These are phyloP conservation scores for Candida adriatica DNA, from an alignment of 805 yeast species.

Conservation along the genomic window DNA sequence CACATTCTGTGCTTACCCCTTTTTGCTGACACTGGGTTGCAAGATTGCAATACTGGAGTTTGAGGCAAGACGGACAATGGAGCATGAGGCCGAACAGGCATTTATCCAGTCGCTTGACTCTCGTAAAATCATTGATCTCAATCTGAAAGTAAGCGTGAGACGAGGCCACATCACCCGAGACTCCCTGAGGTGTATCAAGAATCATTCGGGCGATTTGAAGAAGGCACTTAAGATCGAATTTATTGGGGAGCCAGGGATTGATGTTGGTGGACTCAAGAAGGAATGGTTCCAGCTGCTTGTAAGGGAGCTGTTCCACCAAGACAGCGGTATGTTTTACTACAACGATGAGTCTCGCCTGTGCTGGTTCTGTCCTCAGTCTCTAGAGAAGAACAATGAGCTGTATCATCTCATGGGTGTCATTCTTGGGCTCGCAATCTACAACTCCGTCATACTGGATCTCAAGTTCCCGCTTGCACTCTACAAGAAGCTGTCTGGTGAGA, in stretches of 20 bases:
- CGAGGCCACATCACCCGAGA: conserved; percentile 65
- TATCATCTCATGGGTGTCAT: conserved; percentile 80
- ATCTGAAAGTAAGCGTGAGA: conserved; percentile 62
- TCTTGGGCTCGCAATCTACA: conserved; percentile 84
- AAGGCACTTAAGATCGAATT: conserved; percentile 77
- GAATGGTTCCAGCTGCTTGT: conserved; percentile 87
- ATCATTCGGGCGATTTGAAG: conserved; percentile 52
- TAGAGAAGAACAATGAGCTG: conserved; percentile 39
- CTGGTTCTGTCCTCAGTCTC: conserved; percentile 63
- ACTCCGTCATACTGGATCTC: conserved; percentile 79
- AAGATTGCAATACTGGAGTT: conserved; percentile 76
- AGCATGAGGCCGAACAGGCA: conserved; percentile 82
- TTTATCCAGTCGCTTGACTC: conserved; percentile 68
- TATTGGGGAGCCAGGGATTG: conserved; percentile 85
- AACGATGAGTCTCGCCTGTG: conserved; percentile 62
- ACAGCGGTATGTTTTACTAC: conserved; percentile 57
- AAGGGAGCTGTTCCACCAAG: conserved; percentile 61
- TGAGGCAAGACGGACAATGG: conserved; percentile 79
- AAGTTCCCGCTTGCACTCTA: conserved; percentile 71
- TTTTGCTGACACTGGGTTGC: conserved; percentile 71
- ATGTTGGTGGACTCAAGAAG: conserved; percentile 89
- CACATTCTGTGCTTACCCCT: conserved; percentile 80
- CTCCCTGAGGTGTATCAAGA: conserved; percentile 57
- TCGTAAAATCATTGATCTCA: conserved; percentile 55
- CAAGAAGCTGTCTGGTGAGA: conserved; percentile 58